A percentile compares a stretch with the other conserved stretches of the same genome.
These are phyloP conservation scores for Pontederia paniculata DNA, from an alignment of 176 grass and related monocot species.

Conservation along the genomic window DNA sequence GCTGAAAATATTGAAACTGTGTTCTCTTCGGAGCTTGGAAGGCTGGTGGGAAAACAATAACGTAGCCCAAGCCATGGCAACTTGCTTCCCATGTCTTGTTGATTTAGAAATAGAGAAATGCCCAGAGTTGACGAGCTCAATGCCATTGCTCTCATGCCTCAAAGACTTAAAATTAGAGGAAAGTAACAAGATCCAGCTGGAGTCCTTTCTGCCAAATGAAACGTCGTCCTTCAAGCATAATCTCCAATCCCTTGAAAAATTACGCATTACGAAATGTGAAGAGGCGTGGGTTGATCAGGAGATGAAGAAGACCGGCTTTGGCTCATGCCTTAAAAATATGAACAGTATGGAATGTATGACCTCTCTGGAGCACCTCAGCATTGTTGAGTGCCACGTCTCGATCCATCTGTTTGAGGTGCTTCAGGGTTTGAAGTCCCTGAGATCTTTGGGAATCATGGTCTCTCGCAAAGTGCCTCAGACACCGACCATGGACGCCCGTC, in stretches of 20 bases:
- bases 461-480: neutral
- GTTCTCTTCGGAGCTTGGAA: neutral
- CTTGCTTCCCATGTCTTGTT: neutral
- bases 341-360: neutral
- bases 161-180: neutral
- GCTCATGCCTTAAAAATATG: neutral
- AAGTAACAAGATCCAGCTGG: neutral
- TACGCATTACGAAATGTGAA: neutral
- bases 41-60: neutral
- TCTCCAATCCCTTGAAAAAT: neutral
- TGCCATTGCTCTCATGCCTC: neutral
- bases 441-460: neutral
- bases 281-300: neutral
- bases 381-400: neutral
- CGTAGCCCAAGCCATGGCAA: neutral
- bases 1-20: neutral
- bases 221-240: neutral
- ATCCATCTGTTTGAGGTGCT: neutral
- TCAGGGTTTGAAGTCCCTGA: neutral
- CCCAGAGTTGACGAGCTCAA: neutral
- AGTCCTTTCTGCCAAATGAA: neutral
- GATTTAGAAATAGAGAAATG: neutral
- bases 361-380: fast-evolving
- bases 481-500: neutral
- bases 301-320: neutral